Evolutionary conservation across 257 asterid genomes (phyloP).

Genomic region (Solanum sejunctum): DNA sequence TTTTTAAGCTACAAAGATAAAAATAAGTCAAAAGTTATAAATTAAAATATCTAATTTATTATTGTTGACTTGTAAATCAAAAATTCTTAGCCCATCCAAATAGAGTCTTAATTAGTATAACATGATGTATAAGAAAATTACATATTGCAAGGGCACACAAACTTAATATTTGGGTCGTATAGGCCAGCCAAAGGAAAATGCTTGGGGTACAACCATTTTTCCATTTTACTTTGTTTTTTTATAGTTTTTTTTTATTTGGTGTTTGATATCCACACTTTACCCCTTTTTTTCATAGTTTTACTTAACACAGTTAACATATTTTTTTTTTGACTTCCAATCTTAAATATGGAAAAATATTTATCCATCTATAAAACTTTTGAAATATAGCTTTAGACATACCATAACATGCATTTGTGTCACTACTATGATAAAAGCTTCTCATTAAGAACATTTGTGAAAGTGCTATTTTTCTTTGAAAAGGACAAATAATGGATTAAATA

Average conservation of each 20-base stretch:
- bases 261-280: too few species aligned
- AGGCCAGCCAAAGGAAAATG: background rate
- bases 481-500: background rate
- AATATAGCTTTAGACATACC: background rate
- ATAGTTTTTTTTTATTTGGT: too few species aligned
- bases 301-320: too few species aligned
- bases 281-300: background rate
- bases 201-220: too few species aligned
- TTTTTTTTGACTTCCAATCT: fast-evolving
- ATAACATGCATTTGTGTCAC: background rate
- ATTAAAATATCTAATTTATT: too few species aligned
- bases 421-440: too few species aligned
- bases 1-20: background rate
- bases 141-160: background rate
- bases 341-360: background rate
- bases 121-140: background rate
- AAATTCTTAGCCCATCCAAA: background rate
- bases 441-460: too few species aligned
- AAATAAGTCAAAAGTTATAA: too few species aligned
- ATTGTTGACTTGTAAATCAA: too few species aligned
- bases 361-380: background rate
- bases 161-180: background rate
- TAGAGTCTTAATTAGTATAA: background rate
- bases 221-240: background rate
- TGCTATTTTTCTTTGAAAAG: background rate